A percentile compares a stretch with the other conserved stretches of the same genome.
Conservation (phyloP, 345 rosid species). For the Citrus inodora region DNA sequence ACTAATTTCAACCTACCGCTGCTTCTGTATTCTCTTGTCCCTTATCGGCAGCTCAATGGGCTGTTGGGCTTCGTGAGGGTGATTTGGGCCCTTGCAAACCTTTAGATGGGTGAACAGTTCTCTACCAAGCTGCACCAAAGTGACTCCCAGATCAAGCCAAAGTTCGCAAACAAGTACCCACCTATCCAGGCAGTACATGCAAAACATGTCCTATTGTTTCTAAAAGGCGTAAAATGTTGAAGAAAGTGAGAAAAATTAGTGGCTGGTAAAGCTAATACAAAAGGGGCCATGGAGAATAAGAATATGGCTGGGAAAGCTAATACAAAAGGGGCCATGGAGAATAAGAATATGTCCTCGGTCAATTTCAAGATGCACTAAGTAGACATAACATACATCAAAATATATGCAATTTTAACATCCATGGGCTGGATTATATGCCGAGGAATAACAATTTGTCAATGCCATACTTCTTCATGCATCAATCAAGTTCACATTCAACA, state of each 20-base stretch:
- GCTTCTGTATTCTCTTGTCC: constrained; percentile 82
- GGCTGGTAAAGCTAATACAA: not conserved
- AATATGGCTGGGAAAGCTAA: too few species aligned
- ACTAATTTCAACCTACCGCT: constrained; percentile 27
- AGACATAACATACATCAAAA: not conserved
- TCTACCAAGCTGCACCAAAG: constrained; percentile 79
- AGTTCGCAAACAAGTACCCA: not conserved
- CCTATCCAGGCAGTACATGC: not conserved
- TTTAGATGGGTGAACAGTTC: constrained; percentile 87
- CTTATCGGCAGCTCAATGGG: constrained; percentile 80
- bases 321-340: not conserved
- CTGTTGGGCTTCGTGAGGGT: constrained; percentile 91
- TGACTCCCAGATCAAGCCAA: not conserved
- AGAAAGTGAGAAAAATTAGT: not conserved
- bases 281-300: not conserved
- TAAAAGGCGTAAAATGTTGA: not conserved
- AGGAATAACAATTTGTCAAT: not conserved
- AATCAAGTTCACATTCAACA: not conserved
- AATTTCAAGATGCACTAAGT: not conserved
- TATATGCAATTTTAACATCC: not conserved
- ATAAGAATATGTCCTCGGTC: not conserved
- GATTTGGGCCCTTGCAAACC: constrained; percentile 90
- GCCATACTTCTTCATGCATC: not conserved
- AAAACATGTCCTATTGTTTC: not conserved
- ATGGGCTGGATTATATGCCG: not conserved